These are phyloP conservation scores for Knoxia roxburghii DNA, from an alignment of 257 asterid genomes.

Conservation along the genomic window DNA sequence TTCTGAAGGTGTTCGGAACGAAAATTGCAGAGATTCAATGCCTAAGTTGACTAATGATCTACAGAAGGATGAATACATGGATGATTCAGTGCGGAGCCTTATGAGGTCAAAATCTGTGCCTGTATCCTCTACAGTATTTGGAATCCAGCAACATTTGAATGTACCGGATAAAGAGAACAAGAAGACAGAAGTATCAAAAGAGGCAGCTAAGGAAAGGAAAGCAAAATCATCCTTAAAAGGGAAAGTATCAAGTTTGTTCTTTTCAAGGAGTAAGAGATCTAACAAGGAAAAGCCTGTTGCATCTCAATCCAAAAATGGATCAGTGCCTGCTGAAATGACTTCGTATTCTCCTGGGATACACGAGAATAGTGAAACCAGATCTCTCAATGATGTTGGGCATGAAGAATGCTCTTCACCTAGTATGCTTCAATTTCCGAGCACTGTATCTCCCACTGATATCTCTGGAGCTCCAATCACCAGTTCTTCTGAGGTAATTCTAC, in stretches of 20 bases:
- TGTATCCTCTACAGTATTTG: conserved; percentile 53
- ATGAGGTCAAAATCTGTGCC: conserved; percentile 86
- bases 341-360: conserved; percentile 24
- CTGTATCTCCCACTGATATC: conserved; percentile 27
- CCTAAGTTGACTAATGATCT: conserved; percentile 25
- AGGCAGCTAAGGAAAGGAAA: conserved; percentile 42
- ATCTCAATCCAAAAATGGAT: conserved; percentile 35
- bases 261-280: conserved; percentile 60
- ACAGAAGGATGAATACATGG: conserved; percentile 25
- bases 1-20: conserved; percentile 32
- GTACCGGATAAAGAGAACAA: conserved; percentile 29
- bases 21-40: conserved; percentile 35
- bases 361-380: conserved; percentile 22
- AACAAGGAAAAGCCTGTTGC: conserved; percentile 38
- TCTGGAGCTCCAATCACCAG: conserved; percentile 27
- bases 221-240: conserved; percentile 62
- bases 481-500: conserved; percentile 49
- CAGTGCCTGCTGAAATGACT: conserved; percentile 16
- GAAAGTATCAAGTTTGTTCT: conserved; percentile 78
- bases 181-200: conserved; percentile 39
- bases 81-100: conserved; percentile 52
- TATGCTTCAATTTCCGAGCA: conserved; percentile 26
- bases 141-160: conserved; percentile 33
- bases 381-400: conserved; percentile 11
- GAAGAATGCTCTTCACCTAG: conserved; percentile 27